These are phyloP conservation scores for Spencermartinsiella ligniputridi DNA, from an alignment of 1,139 yeast genomes.

Conservation along the genomic window DNA sequence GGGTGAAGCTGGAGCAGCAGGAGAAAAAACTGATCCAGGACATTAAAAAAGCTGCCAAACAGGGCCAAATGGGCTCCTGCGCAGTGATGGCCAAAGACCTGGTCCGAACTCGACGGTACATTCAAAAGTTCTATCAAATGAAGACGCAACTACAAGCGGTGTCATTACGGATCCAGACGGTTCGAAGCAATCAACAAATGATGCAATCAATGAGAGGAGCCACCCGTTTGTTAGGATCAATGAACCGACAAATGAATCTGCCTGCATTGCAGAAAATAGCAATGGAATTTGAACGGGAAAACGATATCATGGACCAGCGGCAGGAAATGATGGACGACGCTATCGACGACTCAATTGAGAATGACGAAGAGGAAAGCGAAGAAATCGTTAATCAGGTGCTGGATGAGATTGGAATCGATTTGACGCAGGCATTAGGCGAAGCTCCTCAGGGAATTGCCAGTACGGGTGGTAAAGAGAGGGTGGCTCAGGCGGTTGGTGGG, in stretches of 20 bases:
- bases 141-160: conserved; percentile 94
- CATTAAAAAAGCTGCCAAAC: conserved; percentile 86
- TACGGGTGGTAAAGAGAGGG: conserved; percentile 35
- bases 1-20: conserved; percentile 78
- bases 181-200: conserved; percentile 93
- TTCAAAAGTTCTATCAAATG: conserved; percentile 89
- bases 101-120: conserved; percentile 74
- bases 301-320: conserved; percentile 96
- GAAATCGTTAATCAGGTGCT: conserved; percentile 87
- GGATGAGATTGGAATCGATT: conserved; percentile 93
- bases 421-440: conserved; percentile 60
- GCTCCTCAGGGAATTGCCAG: conserved; percentile 54
- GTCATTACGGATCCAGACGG: conserved; percentile 83
- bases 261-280: conserved; percentile 87
- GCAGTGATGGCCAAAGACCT: conserved; percentile 94
- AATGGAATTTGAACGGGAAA: conserved; percentile 91
- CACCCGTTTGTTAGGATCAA: conserved; percentile 72
- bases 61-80: conserved; percentile 83
- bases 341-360: conserved; percentile 91
- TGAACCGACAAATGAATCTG: conserved; percentile 86
- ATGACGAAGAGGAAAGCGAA: conserved; percentile 84
- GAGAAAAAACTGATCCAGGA: conserved; percentile 84
- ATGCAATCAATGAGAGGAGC: conserved; percentile 94
- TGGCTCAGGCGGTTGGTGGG: conserved; percentile 50
- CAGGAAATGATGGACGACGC: conserved; percentile 99